These are phyloP conservation scores for Neocucurbitaria cava DNA, from an alignment of 2,329 filamentous ascomycete species.

Conservation along the genomic window DNA sequence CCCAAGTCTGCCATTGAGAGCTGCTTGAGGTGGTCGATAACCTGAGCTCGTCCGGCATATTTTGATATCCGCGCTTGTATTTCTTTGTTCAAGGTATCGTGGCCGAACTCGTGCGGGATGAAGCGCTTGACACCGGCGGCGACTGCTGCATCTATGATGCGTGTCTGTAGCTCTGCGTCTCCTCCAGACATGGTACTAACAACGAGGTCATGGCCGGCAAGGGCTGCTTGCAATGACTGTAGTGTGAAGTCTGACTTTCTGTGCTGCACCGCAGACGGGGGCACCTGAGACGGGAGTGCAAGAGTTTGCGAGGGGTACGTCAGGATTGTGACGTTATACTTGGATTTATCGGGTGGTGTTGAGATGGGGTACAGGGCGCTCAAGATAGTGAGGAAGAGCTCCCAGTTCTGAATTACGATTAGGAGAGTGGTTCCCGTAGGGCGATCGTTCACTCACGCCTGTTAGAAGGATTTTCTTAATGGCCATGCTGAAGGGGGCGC, in stretches of 20 bases:
- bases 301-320: constrained; percentile 34
- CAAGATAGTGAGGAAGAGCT: constrained; percentile 32
- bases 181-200: constrained; percentile 43
- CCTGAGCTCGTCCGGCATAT: constrained; percentile 33
- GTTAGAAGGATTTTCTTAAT: constrained; percentile 35
- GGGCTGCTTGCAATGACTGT: constrained; percentile 36
- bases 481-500: constrained; percentile 14
- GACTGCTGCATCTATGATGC: constrained; percentile 50
- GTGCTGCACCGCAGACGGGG: constrained; percentile 20
- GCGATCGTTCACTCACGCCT: constrained; percentile 22
- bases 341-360: not conserved
- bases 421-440: constrained; percentile 1
- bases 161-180: constrained; percentile 30
- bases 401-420: constrained; percentile 27
- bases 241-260: constrained; percentile 40
- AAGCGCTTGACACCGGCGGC: constrained; percentile 50
- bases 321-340: constrained; percentile 29
- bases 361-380: constrained; percentile 22
- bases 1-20: constrained; percentile 5
- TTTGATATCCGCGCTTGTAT: constrained; percentile 42
- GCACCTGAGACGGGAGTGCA: constrained; percentile 21
- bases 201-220: constrained; percentile 48
- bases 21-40: constrained; percentile 38
- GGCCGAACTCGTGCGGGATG: constrained; percentile 53
- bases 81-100: constrained; percentile 38